Base-by-base conservation (phyloP, 2,329 filamentous ascomycete genomes). In the Aspergillus pseudoterreus region DNA sequence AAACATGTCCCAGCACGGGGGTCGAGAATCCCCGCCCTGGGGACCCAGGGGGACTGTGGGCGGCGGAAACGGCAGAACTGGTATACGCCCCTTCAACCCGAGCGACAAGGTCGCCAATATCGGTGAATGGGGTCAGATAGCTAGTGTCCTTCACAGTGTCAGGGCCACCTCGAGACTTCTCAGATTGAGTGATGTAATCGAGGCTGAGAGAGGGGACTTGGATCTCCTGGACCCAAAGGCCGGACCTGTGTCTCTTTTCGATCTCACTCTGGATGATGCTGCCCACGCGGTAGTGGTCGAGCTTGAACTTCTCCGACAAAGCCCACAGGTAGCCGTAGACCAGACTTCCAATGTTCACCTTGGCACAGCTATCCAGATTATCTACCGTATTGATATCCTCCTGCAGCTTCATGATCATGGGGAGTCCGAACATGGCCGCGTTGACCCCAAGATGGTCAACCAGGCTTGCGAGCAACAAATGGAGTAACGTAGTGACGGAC, bases 291-390 rank as follows among this genome's bases (percentile, higher is more conserved):
- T 87, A 85, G 6, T 78, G 78, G 49, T 92, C 86, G 55, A 95
- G 86, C 43, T 88, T 82, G 56, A 96, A 92, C 50, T 83, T 85
- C 52, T 92, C 86, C 4, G 82, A 84, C 54, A 96, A 67, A 0
- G 83, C 82, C 86, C 88, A 92, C 52, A 96, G 84, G 69, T 96
- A 96, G 8, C 90, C 92, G 64, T 95, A 89, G 46, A 92, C 89
- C 51, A 97, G 75, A 64, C 88, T 91, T 27, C 88, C 90, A 41
- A 95, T 77, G 41, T 89, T 86, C 36, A 95, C 82, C 65, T 92
- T 94, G 27, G 86, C 81, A 39, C 83, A 69, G 0, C 87, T 83
- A 1, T 57, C 57, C 24, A 69, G 43, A 14, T 57, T 56, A 6
- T 64, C 57, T 15, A 57, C 61, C 9, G 65, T 69, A 4, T 65